Evolutionary conservation across 345 rosid species (phyloP).

Genomic region (Xanthoceras sorbifolium): DNA sequence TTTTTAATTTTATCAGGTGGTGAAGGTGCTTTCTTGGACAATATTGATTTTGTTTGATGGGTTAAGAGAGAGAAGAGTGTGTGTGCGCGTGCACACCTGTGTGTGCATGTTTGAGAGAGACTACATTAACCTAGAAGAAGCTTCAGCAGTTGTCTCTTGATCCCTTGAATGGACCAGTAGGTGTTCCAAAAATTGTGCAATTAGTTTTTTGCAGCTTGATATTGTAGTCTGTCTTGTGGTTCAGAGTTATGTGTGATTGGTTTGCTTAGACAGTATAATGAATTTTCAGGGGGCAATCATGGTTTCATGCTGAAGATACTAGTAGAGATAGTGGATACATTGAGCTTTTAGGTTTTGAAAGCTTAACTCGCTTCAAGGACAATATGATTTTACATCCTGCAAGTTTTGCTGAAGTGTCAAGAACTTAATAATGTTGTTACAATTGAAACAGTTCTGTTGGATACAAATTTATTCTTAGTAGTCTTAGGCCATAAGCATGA

Average conservation of each 20-base stretch:
- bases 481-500: no score
- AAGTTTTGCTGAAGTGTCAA: background rate
- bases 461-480: background rate
- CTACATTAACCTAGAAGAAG: no score
- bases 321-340: background rate
- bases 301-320: background rate
- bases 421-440: background rate
- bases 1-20: background rate
- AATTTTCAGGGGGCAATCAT: no score
- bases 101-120: no score
- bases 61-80: background rate
- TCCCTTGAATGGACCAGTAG: no score
- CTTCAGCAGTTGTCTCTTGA: no score
- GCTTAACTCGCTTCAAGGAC: background rate
- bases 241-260: no score
- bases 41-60: background rate
- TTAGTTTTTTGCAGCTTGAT: background rate
- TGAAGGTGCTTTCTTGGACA: background rate
- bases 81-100: no score
- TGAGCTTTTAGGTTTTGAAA: background rate
- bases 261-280: no score
- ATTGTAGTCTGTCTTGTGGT: no score
- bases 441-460: background rate
- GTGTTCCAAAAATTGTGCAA: no score
- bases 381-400: background rate